Base-by-base conservation (phyloP, 257 asterid genomes). In the Solanum appendiculatum region DNA sequence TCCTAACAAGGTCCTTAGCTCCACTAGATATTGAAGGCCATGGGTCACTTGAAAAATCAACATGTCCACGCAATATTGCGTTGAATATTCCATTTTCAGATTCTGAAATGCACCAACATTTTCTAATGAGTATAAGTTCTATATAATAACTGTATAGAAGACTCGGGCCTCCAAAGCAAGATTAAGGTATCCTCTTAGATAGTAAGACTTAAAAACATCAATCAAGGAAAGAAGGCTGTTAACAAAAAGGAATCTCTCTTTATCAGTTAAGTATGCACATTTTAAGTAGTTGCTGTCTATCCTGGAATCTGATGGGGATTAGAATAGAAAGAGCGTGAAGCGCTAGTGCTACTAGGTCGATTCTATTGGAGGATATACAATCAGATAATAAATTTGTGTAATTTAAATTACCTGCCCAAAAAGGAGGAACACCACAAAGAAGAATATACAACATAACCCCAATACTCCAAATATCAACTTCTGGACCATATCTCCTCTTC, bases 341-440 rank as follows among this genome's bases (percentile, higher is more conserved):
- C 2, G 1, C 0, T 20, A 20, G 48, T 72, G 46, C 48, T 72
- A 72, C 29, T 72, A 48, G 29, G 29, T 72, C 3, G 18, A 72
- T 72, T 72, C 29, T 36, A 20, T 5, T 72, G 27, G 9, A 18
- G 9, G 81, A 72, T 72, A 72, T 72, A 72, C 29, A 72, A 36
- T 36, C 81, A 36, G 81, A 72, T 72, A 27, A 7, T 46, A 9
- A 15, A 2, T 29, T 9, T 66, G 39, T 29, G 70, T 6, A 36
- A 83, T 31, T 27, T 37, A 13, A 13, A 36, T 12, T 86, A 91
- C 95, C 95, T 85, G 94, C 95, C 93, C 96, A 93, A 90, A 93
- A 93, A 86, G 96, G 96, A 87, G 96, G 95, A 85, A 92, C 94
- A 40, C 95, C 96, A 40, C 93, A 91, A 21, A 93, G 96, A 87